Base-by-base conservation (phyloP, 139 green algal species). In the Closterium sp. region DNA sequence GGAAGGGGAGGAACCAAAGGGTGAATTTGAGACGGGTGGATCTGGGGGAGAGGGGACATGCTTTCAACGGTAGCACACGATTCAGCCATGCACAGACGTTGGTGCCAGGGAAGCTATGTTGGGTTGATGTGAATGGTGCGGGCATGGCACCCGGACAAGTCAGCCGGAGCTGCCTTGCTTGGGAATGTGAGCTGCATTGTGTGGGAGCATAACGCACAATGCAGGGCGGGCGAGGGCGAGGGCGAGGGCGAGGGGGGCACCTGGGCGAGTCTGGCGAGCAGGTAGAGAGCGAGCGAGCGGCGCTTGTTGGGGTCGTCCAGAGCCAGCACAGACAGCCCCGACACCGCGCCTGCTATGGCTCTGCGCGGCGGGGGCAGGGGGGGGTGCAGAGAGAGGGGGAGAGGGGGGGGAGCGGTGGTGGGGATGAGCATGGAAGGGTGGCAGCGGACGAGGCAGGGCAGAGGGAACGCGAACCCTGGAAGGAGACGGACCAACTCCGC, bases 201-300 rank as follows among this genome's bases (percentile, higher is more conserved):
- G n/a, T n/a, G n/a, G n/a, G n/a, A n/a, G n/a, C n/a, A n/a, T n/a
- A n/a, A 69, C 12, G 43, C 9, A 69, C 43, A 69, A 25, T 12
- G 43, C 43, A 69, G 43, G 43, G 43, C 21, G 43, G 21, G 43
- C 43, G 43, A 16, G 43, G 0, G 43, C 43, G 10, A 16, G 43
- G 43, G 43, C 43, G 43, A 25, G 43, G 3, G 43, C 9, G 43
- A 69, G 23, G 43, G 43, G 10, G 0, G 33, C 32, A 93, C 91
- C 88, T 94, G 91, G 32, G n/a, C 88, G 28, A 93, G 36, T 34
- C 91, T 86, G 10, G 93, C 91, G 4, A 95, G 93, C 10, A 94
- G 89, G 89, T 96, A 96, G 33, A 96, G 87, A 5, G 94, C 94
- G 23, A 96, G 35, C 2, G 91, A 94, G 38, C 94, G 90, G n/a